A percentile compares a stretch with the other conserved stretches of the same genome.
Conservation (phyloP, 2,329 filamentous ascomycete species). For the Colletotrichum sp. region DNA sequence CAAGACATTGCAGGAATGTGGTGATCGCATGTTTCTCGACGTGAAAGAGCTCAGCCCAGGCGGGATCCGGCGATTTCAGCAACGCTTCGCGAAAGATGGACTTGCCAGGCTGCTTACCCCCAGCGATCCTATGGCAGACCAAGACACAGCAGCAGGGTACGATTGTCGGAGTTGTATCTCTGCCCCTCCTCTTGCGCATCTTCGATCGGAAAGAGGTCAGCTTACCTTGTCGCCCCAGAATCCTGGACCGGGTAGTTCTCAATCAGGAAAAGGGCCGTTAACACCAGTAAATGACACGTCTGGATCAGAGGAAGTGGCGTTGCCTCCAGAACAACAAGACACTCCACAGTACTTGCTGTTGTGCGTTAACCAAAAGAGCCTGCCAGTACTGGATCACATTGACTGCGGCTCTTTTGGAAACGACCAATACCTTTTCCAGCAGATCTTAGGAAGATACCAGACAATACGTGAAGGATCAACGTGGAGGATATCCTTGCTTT, state of each 20-base stretch:
- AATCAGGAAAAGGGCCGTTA: not conserved
- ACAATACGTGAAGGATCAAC: not conserved
- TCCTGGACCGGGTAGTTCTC: not conserved
- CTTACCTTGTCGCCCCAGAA: not conserved
- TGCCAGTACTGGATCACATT: not conserved
- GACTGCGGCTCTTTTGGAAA: not conserved
- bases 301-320: not conserved
- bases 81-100: not conserved
- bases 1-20: not conserved
- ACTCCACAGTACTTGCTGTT: not conserved
- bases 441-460: not conserved
- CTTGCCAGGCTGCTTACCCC: not conserved
- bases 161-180: not conserved
- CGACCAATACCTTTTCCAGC: not conserved
- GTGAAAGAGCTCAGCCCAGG: not conserved
- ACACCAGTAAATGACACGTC: not conserved
- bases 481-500: not conserved
- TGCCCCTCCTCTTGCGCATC: not conserved
- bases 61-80: not conserved
- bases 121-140: not conserved
- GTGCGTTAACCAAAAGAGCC: not conserved
- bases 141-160: not conserved
- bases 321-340: not conserved
- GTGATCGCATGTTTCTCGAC: not conserved
- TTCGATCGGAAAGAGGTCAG: not conserved